phyloP scores from a whole-genome alignment of 169 alveolate species.

The Perkinsus olseni region DNA sequence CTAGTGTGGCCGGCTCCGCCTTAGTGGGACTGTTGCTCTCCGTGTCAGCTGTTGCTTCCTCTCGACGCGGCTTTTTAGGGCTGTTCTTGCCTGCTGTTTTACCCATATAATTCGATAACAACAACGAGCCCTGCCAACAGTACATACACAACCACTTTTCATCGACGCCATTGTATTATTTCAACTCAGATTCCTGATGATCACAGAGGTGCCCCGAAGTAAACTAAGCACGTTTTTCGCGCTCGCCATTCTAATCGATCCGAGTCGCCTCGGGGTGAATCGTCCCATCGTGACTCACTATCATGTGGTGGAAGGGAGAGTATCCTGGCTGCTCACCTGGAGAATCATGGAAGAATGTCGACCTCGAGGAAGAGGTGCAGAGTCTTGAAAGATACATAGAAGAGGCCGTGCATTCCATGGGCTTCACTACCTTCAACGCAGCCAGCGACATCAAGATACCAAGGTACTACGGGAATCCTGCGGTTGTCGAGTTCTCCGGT shows the following conservation, averaged over 20 bases:
- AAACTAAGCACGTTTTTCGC: neutral
- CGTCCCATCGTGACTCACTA: neutral
- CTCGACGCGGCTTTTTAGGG: neutral
- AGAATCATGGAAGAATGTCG: neutral
- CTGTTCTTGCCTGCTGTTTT: neutral
- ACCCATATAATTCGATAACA: neutral
- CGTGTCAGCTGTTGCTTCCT: neutral
- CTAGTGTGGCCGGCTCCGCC: neutral
- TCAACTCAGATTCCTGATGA: no score
- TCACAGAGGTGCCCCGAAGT: no score
- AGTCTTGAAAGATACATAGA: neutral
- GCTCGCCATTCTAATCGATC: neutral
- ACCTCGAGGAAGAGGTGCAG: neutral
- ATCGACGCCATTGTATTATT: neutral
- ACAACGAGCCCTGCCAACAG: neutral
- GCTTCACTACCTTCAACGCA: neutral
- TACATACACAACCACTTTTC: neutral
- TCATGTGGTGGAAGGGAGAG: neutral
- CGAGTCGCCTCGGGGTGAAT: neutral
- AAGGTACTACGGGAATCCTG: no score
- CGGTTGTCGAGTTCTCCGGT: neutral
- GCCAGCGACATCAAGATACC: neutral
- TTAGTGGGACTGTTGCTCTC: neutral
- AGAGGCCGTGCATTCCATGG: neutral
- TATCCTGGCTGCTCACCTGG: neutral